These are phyloP conservation scores for Aspergillus indologenus DNA, from an alignment of 495 filamentous ascomycete species.

Conservation along the genomic window DNA sequence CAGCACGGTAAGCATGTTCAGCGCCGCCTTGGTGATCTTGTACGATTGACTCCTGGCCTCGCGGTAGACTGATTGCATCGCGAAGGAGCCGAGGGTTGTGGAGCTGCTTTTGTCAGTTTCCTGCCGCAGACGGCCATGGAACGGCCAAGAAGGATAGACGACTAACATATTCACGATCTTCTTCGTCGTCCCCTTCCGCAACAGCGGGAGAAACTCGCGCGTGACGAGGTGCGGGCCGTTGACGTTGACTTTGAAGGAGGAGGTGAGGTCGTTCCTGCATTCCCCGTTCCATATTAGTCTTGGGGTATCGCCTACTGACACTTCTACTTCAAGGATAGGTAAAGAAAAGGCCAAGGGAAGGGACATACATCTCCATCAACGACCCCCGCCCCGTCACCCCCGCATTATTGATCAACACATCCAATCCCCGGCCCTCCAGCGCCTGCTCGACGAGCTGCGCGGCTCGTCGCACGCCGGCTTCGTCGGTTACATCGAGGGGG, in stretches of 20 bases:
- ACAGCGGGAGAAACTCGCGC: slow-evolving; percentile 73
- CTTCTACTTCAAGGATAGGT: no score
- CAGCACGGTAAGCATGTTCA: slow-evolving; percentile 50
- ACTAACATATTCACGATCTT: slow-evolving; percentile 26
- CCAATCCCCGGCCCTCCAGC: slow-evolving; percentile 43
- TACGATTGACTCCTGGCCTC: slow-evolving; percentile 39
- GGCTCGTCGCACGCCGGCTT: slow-evolving; percentile 40
- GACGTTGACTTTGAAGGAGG: slow-evolving; percentile 45
- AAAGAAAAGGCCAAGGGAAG: not conserved
- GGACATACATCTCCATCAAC: slow-evolving; percentile 34
- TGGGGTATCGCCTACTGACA: no score
- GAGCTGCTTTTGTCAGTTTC: slow-evolving; percentile 27
- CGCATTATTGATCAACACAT: slow-evolving; percentile 54
- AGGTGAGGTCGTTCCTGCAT: slow-evolving; percentile 36
- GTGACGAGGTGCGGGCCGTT: slow-evolving; percentile 63
- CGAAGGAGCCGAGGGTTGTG: slow-evolving; percentile 44
- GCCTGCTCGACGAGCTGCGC: slow-evolving; percentile 30
- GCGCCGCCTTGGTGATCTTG: slow-evolving; percentile 50
- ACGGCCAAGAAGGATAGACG: no score
- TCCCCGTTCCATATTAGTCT: not conserved
- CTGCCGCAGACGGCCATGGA: no score
- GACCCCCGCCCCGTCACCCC: slow-evolving; percentile 29
- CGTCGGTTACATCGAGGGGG: slow-evolving; percentile 41
- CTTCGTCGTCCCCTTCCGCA: slow-evolving; percentile 46
- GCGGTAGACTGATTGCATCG: slow-evolving; percentile 18